Evolutionary conservation across 2,329 filamentous ascomycete genomes (phyloP).

Genomic region (Didymella segeticola): DNA sequence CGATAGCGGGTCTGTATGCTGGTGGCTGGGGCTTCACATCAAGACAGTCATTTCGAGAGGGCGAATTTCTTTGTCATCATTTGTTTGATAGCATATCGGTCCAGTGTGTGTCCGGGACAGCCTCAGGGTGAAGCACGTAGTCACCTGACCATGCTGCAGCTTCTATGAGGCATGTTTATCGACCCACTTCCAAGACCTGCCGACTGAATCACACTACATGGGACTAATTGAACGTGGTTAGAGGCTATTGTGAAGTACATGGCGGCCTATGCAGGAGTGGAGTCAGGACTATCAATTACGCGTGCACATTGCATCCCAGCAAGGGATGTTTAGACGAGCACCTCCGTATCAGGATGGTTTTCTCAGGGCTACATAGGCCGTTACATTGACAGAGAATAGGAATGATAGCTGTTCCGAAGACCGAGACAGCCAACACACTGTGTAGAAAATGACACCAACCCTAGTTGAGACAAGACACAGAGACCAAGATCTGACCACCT

Average conservation of each 20-base stretch:
- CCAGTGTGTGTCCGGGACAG: neutral
- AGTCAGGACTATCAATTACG: conserved; percentile 13
- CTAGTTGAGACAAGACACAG: neutral
- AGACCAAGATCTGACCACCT: neutral
- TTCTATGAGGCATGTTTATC: neutral
- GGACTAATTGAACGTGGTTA: conserved; percentile 7
- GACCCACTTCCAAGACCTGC: neutral
- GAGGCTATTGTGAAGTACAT: conserved; percentile 12
- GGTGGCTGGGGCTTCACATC: neutral
- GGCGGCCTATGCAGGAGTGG: conserved; percentile 11
- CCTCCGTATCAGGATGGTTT: neutral
- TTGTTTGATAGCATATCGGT: neutral
- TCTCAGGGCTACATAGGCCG: conserved; percentile 22
- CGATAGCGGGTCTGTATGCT: neutral
- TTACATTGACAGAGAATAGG: conserved; percentile 28
- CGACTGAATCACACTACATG: neutral
- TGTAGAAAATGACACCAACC: neutral
- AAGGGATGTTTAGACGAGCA: conserved; percentile 1
- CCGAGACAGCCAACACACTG: neutral
- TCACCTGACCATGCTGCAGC: conserved; percentile 4
- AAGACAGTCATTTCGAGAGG: no score
- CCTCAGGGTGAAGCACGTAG: neutral
- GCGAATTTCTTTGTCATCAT: neutral
- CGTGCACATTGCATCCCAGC: conserved; percentile 5
- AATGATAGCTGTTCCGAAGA: neutral